phyloP scores from a whole-genome alignment of 352 stramenopile genomes.

The Pythium folliculosum region DNA sequence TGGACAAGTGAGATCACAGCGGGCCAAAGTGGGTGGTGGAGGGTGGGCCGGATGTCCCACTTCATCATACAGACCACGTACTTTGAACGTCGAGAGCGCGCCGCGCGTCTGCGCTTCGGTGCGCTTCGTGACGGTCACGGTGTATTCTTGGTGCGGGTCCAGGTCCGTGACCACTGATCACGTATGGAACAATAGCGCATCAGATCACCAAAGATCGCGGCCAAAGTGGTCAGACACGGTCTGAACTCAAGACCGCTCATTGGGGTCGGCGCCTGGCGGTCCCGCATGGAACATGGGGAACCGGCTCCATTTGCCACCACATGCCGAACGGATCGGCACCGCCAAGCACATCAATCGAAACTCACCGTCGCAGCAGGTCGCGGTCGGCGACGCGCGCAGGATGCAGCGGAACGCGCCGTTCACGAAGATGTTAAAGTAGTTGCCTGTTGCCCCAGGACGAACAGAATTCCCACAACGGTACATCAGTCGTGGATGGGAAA shows the following conservation, averaged over 20 bases:
- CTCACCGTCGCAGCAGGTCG: slow-evolving; percentile 80
- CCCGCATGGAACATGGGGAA: background rate
- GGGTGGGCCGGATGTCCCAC: too few relatives aligned
- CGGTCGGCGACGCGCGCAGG: slow-evolving; percentile 70
- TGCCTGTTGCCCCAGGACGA: too few relatives aligned
- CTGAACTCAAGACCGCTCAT: slow-evolving; percentile 19
- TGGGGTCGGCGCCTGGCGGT: too few relatives aligned
- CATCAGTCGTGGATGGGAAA: background rate
- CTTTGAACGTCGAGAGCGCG: slow-evolving; percentile 87
- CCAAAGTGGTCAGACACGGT: slow-evolving; percentile 7
- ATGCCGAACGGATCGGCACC: background rate
- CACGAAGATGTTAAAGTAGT: slow-evolving; percentile 90
- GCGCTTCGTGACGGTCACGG: slow-evolving; percentile 74
- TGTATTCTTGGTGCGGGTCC: slow-evolving; percentile 53
- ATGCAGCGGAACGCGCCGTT: slow-evolving; percentile 74
- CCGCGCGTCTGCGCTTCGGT: slow-evolving; percentile 85
- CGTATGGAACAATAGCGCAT: slow-evolving; percentile 5
- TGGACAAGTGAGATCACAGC: background rate
- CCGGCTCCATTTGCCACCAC: background rate
- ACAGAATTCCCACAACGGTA: too few relatives aligned
- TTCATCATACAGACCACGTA: slow-evolving; percentile 8
- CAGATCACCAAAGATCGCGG: slow-evolving; percentile 1
- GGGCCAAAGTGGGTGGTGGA: too few relatives aligned
- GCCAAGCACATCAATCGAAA: slow-evolving; percentile 10
- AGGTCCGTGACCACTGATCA: slow-evolving; percentile 62